Conservation (phyloP, 1,284 basidiomycete genomes). For the Melampsora americana region DNA sequence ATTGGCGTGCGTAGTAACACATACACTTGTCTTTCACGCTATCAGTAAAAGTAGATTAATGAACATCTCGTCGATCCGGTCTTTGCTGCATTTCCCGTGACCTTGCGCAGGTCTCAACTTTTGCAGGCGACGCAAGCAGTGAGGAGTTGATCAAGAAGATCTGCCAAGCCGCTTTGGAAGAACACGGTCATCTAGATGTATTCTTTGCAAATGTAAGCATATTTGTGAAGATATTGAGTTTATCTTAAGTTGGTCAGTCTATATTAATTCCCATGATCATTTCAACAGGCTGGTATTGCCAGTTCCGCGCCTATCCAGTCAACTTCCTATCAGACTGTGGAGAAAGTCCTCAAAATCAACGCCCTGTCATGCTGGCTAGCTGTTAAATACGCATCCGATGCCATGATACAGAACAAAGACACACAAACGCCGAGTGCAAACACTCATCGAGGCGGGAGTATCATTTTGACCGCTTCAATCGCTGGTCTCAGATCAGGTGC, state of each 20-base stretch:
- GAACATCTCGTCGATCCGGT: not conserved
- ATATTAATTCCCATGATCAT: not conserved
- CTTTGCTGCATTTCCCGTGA: not conserved
- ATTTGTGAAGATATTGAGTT: not conserved
- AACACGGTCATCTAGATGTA: conserved; percentile 52
- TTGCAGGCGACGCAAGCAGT: conserved; percentile 49
- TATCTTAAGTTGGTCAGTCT: not conserved
- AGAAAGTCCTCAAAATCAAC: conserved; percentile 51
- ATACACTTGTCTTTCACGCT: not conserved
- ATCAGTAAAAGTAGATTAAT: not conserved
- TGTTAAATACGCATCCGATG: conserved; percentile 50
- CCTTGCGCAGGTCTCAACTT: conserved; percentile 18
- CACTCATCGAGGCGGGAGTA: conserved; percentile 48
- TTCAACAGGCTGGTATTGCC: conserved; percentile 48
- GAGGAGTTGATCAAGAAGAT: conserved; percentile 49
- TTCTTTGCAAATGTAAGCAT: conserved; percentile 50
- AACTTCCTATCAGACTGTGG: conserved; percentile 51
- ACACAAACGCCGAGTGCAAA: conserved; percentile 40
- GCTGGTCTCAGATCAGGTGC: conserved; percentile 51
- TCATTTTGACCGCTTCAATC: conserved; percentile 52
- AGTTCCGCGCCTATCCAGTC: conserved; percentile 48
- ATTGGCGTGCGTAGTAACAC: conserved; percentile 46
- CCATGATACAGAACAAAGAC: conserved; percentile 46
- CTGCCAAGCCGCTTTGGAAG: conserved; percentile 49
- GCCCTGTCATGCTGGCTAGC: conserved; percentile 50